Evolutionary conservation across 2,329 filamentous ascomycete species (phyloP), one percentile per base, ranked within the genome.

Genomic region (Alternaria panax): DNA sequence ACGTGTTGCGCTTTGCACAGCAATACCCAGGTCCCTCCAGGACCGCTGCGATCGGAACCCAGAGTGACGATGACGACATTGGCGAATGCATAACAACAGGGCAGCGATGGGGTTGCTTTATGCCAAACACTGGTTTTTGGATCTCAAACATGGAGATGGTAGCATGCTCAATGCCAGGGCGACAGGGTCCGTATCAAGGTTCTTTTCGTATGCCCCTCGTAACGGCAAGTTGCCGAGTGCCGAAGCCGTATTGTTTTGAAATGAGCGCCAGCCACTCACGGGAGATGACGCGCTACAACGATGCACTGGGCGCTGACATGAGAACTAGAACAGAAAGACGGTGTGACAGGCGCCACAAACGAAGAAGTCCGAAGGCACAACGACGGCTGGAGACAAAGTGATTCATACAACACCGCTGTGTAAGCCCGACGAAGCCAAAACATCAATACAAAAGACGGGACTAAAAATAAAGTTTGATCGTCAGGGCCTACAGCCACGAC

Each of bases 401-500:
- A 40, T 25, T 59, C 30, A 43, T 34, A 42, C 56, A 48, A 59
- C 57, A 56, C 11, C 18, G 51, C 55, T 24, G 36, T 43, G 38
- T 30, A 52, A 48, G 32, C 28, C 25, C 24, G 38, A 30, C 25
- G 11, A 28, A 25, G 38, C 38, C 54, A 52, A 34, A 57, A 52
- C 48, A 7, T 22, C 28, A 41, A 50, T 43, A 50, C 16, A 53
- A 36, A 24, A 48, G 38, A 14, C 30, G 20, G 36, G 34, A 30
- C 28, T 48, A 60, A 56, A 59, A 63, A 60, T 61, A 61, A 61
- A 38, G 45, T 51, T 55, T 12, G 66, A 66, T 60, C 51, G 41
- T 57, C 57, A 62, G 59, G 54, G 51, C 32, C 36, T 53, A 52
- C 43, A 66, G 66, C 64, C 66, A 67, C 60, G 48, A 41, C 55